A percentile compares a stretch with the other conserved stretches of the same genome.
Conservation (phyloP, 768 basidiomycete genomes). For the Boletus sensibilis region DNA sequence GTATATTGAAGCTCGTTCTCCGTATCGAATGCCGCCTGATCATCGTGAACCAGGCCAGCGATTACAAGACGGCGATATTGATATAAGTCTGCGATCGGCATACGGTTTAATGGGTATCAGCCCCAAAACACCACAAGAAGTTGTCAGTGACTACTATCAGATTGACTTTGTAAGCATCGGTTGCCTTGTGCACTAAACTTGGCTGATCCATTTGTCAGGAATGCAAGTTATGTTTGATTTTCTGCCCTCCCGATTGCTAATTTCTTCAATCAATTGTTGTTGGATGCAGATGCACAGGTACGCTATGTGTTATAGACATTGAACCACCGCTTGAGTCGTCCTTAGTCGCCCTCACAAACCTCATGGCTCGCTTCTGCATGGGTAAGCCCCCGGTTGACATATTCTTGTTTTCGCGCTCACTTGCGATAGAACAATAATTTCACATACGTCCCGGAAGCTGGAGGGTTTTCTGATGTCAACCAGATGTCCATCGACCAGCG, state of each 20-base stretch:
- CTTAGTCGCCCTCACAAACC: constrained; percentile 57
- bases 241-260: not conserved
- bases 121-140: constrained; percentile 44
- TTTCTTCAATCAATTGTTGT: not conserved
- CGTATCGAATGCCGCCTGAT: constrained; percentile 46
- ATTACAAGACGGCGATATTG: constrained; percentile 38
- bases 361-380: constrained; percentile 62
- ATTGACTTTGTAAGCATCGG: constrained; percentile 35
- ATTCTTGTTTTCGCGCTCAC: not conserved
- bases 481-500: constrained; percentile 57
- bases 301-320: not conserved
- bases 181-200: not conserved
- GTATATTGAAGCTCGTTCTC: constrained; percentile 33
- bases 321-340: constrained; percentile 32
- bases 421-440: constrained; percentile 55
- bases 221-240: constrained; percentile 20
- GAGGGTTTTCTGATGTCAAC: constrained; percentile 59
- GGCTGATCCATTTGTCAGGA: constrained; percentile 20
- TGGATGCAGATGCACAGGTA: constrained; percentile 29
- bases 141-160: constrained; percentile 57
- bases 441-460: constrained; percentile 49
- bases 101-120: constrained; percentile 51
- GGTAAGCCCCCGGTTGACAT: constrained; percentile 35
- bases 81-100: constrained; percentile 51
- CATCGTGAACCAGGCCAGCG: constrained; percentile 3